These are phyloP conservation scores for Apiospora sp. DNA, from an alignment of 2,329 filamentous ascomycete species.

Conservation along the genomic window DNA sequence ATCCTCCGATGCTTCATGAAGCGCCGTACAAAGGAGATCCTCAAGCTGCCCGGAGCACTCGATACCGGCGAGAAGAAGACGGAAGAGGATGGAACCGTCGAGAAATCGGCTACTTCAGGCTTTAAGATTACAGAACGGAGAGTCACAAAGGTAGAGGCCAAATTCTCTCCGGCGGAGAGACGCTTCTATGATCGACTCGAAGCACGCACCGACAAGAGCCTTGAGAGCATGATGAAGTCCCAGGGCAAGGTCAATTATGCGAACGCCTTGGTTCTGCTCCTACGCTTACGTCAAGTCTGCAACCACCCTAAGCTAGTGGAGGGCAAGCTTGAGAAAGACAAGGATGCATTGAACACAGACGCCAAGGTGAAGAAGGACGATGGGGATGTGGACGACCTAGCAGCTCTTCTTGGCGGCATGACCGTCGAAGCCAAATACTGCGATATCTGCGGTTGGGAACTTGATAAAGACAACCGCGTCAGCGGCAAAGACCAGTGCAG, in stretches of 20 bases:
- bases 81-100: slow-evolving; percentile 58
- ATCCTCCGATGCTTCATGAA: slow-evolving; percentile 97
- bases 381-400: slow-evolving; percentile 80
- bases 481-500: slow-evolving; percentile 64
- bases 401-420: slow-evolving; percentile 85
- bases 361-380: slow-evolving; percentile 60
- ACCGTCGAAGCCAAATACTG: slow-evolving; percentile 81
- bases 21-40: slow-evolving; percentile 95
- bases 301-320: slow-evolving; percentile 92
- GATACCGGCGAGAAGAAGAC: slow-evolving; percentile 75
- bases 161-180: slow-evolving; percentile 82
- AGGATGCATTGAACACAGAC: slow-evolving; percentile 79
- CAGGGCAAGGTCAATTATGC: slow-evolving; percentile 86
- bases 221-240: slow-evolving; percentile 94
- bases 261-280: slow-evolving; percentile 88
- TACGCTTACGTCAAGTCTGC: slow-evolving; percentile 90
- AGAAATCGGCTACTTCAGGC: slow-evolving; percentile 59
- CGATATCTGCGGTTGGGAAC: slow-evolving; percentile 79
- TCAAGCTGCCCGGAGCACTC: slow-evolving; percentile 85
- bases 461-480: slow-evolving; percentile 59
- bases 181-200: slow-evolving; percentile 87
- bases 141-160: slow-evolving; percentile 79
- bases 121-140: slow-evolving; percentile 95
- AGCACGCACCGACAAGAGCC: slow-evolving; percentile 82
- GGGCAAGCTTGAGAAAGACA: slow-evolving; percentile 85